Evolutionary conservation across 345 rosid species (phyloP).

Genomic region (Rhizophora mangle): DNA sequence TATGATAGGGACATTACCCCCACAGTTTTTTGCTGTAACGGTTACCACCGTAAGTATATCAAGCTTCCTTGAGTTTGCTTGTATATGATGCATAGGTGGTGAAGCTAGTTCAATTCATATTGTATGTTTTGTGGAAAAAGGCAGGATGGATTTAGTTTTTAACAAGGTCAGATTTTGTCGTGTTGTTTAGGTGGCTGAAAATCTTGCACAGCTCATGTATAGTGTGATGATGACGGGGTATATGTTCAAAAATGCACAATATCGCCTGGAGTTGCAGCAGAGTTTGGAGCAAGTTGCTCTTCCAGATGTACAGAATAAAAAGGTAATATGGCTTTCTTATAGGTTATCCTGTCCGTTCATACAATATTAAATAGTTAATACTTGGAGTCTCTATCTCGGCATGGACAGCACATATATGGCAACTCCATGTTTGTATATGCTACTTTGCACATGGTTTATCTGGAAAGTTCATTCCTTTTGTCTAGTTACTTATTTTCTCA

Average conservation of each 20-base stretch:
- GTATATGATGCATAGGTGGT: background rate
- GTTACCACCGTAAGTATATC: constrained; percentile 68
- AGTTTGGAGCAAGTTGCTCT: constrained; percentile 89
- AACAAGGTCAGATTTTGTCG: constrained; percentile 8
- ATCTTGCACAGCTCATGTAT: constrained; percentile 96
- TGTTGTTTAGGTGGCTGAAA: constrained; percentile 82
- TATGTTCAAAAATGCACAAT: constrained; percentile 91
- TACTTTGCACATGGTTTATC: background rate
- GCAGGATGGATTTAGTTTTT: background rate
- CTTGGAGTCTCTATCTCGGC: too few relatives aligned
- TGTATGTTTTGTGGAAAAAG: background rate
- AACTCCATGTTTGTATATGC: background rate
- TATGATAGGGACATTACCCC: constrained; percentile 96
- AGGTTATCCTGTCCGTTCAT: background rate
- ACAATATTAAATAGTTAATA: too few relatives aligned
- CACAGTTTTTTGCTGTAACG: constrained; percentile 78
- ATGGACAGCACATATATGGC: background rate
- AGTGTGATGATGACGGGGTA: constrained; percentile 97
- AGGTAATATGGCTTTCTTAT: constrained; percentile 35
- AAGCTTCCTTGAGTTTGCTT: background rate
- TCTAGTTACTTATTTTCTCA: background rate
- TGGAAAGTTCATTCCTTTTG: background rate
- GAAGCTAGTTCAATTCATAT: too few relatives aligned
- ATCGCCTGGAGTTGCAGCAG: constrained; percentile 84
- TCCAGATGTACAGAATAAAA: constrained; percentile 62